Evolutionary conservation across 139 green algal genomes (phyloP), one percentile per base, ranked within the genome.

Genomic region (Volvox africanus): DNA sequence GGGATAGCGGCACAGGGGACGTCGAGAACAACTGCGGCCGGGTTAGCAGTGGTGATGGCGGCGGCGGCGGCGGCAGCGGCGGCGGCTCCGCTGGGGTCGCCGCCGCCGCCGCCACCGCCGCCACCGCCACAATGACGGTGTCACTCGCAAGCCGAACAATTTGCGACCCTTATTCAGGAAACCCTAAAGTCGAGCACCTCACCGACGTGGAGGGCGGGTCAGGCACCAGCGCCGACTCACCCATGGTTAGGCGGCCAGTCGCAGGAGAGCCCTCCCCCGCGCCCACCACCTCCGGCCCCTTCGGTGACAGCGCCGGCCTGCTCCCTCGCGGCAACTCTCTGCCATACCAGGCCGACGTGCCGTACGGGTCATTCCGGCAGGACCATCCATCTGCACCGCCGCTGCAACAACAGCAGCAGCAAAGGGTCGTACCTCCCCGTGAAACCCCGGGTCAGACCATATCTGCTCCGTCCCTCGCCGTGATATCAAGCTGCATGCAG

Each of bases 391-490:
- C 18, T 33, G 32, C 24, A 35, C 75, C 32, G 75, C 30, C 24
- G 9, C 36, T 16, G 35, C 78, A 84, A 44, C 75, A 81, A 35
- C 75, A 81, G 75, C 75, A 81, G 75, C 75, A 55, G 75, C 75
- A 55, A 16, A 24, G 65, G 65, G 65, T 6, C 65, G 21, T 30
- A 35, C 13, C 18, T 11, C 37, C 78, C 18, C 21, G 20, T 33
- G 21, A 67, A 26, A 24, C 78, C n/a, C 21, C 17, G 67, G 67
- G 77, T 61, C 30, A 20, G 20, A 12, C 32, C 32, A 82, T 18
- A 21, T 20, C 13, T 19, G 32, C 32, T 24, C 55, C 77, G 24
- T 32, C 30, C 32, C 32, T 1, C 77, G 33, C 30, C 1, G 33
- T 32, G 76, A 20, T 61, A 21, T 61, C 76, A 17, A 82, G 11